These are phyloP conservation scores for Fraxinus platypoda DNA, from an alignment of 305 asterid species.

Conservation along the genomic window DNA sequence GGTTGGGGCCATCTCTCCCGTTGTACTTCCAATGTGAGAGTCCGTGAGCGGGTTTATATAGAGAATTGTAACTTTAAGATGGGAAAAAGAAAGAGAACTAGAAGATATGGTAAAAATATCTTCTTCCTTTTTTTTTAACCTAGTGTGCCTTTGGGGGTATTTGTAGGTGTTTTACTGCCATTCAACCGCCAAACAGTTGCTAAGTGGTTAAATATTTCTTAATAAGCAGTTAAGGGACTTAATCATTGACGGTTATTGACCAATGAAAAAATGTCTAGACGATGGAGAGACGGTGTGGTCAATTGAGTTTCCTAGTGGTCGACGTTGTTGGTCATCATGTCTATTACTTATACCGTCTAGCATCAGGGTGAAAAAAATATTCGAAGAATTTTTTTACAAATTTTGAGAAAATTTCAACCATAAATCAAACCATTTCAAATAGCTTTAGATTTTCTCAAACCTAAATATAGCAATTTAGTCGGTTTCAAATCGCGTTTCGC, in stretches of 20 bases:
- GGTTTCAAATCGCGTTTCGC: background rate
- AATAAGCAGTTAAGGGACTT: background rate
- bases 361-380: background rate
- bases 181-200: too few relatives aligned
- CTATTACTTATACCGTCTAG: too few relatives aligned
- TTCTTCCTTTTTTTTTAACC: background rate
- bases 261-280: background rate
- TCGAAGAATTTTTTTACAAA: too few relatives aligned
- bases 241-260: background rate
- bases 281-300: background rate
- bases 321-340: too few relatives aligned
- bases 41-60: background rate
- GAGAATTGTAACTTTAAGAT: background rate
- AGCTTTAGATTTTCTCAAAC: background rate
- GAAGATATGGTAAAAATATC: background rate
- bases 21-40: background rate
- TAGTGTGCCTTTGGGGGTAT: background rate
- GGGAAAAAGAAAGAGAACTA: background rate
- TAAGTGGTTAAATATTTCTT: background rate
- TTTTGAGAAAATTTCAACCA: background rate
- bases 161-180: too few relatives aligned
- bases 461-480: background rate
- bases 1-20: background rate
- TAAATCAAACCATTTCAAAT: background rate
- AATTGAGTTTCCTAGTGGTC: background rate